Evolutionary conservation across 2,329 filamentous ascomycete species (phyloP).

Genomic region (Davidsoniella neocaledoniae): DNA sequence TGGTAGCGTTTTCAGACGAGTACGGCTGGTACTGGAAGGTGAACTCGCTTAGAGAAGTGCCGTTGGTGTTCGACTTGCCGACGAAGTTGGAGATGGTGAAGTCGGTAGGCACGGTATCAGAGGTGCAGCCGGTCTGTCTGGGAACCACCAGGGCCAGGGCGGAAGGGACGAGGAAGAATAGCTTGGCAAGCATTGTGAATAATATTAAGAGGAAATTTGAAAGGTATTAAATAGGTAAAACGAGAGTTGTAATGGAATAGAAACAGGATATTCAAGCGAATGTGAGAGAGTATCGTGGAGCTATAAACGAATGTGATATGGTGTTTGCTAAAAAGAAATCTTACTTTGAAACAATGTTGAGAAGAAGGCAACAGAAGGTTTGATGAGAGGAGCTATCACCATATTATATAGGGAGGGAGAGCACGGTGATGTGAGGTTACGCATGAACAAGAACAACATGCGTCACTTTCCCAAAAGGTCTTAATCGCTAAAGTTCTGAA

Average conservation of each 20-base stretch:
- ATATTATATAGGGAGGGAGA: too few species aligned
- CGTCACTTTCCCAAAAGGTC: too few species aligned
- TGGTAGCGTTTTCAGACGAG: constrained; percentile 18
- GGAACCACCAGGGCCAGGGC: constrained; percentile 6
- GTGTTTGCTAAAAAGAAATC: too few species aligned
- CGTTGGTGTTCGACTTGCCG: constrained; percentile 20
- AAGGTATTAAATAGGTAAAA: background rate
- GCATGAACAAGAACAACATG: too few species aligned
- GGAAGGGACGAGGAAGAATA: constrained; percentile 12
- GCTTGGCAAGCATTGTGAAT: constrained; percentile 10
- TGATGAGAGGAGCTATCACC: too few species aligned
- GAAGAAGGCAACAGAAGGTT: too few species aligned
- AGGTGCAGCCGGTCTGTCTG: constrained; percentile 9
- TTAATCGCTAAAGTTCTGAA: too few species aligned
- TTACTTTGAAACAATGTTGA: too few species aligned
- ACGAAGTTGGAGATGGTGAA: constrained; percentile 25
- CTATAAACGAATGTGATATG: background rate
- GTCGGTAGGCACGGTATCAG: constrained; percentile 22
- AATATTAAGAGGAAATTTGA: background rate
- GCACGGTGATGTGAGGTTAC: too few species aligned
- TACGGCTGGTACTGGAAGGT: constrained; percentile 21
- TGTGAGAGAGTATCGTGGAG: background rate
- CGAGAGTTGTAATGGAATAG: background rate
- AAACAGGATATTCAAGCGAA: background rate
- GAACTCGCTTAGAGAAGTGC: constrained; percentile 23